Conservation (phyloP, 73 alveolate genomes). For the Blepharisma japonicum region DNA sequence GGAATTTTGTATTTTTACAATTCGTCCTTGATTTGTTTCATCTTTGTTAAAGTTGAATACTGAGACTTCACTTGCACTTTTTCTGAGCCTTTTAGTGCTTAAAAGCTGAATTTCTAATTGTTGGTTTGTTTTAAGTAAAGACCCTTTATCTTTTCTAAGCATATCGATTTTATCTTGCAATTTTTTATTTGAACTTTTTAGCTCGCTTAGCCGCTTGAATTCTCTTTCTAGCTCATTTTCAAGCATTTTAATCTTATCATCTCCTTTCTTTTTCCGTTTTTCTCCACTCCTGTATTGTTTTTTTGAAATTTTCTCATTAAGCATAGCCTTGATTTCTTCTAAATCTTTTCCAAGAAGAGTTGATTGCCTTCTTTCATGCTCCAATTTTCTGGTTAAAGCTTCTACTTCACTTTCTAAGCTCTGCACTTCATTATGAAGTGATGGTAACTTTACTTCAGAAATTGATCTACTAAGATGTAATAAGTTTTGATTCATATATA, state of each 20-base stretch:
- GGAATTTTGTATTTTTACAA: not conserved
- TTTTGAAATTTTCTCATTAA: not conserved
- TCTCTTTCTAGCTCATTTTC: slow-evolving; percentile 2
- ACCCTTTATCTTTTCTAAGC: not conserved
- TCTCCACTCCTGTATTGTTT: not conserved
- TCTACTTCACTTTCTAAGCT: slow-evolving; percentile 13
- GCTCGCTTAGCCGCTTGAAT: not conserved
- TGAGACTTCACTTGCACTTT: not conserved
- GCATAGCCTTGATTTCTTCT: not conserved
- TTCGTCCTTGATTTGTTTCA: not conserved
- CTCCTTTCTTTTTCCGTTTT: not conserved
- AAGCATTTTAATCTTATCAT: not conserved
- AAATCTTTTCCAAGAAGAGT: slow-evolving; percentile 13
- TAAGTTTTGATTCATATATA: too few species aligned
- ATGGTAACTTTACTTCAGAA: too few species aligned
- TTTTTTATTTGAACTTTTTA: not conserved
- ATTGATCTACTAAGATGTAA: too few species aligned
- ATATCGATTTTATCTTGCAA: not conserved
- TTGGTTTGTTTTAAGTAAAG: not conserved
- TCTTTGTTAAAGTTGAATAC: not conserved
- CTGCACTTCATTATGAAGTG: not conserved
- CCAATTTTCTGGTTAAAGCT: slow-evolving; percentile 20
- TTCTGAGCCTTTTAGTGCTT: not conserved
- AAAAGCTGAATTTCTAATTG: not conserved
- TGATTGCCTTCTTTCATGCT: slow-evolving; percentile 22